Conservation (phyloP, 2,329 filamentous ascomycete species). For the Colletotrichum simmondsii region DNA sequence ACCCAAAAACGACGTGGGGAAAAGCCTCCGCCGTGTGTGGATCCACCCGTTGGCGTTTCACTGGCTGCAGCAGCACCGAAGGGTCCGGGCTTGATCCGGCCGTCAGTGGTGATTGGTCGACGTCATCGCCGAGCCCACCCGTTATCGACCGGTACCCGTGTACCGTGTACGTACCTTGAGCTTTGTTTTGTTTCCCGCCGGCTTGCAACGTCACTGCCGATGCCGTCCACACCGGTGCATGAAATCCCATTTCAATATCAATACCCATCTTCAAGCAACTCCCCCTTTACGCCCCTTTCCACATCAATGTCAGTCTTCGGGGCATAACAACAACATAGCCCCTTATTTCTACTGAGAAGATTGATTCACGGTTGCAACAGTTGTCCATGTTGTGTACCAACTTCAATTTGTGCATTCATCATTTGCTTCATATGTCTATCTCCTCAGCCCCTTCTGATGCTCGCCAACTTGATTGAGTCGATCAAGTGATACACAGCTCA, state of each 20-base stretch:
- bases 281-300: neutral
- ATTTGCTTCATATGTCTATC: neutral
- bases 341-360: neutral
- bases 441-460: neutral
- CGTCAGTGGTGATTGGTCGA: conserved; percentile 13
- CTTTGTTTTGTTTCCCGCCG: conserved; percentile 3
- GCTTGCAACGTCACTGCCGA: neutral
- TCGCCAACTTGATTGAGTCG: no score
- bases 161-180: neutral
- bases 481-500: neutral
- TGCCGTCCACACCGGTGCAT: neutral
- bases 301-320: neutral
- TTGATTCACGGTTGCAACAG: neutral
- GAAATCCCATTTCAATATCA: neutral
- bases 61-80: conserved; percentile 19
- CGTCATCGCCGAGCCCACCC: neutral
- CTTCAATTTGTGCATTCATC: neutral
- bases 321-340: neutral
- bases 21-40: conserved; percentile 1
- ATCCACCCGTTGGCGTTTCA: conserved; percentile 15
- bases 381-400: neutral
- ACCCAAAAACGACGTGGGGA: neutral
- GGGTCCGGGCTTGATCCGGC: conserved; percentile 3
- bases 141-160: neutral
- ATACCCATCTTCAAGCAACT: neutral